Percentiles rank a stretch among this genome's conserved stretches.
Conservation (phyloP, 345 rosid species). For the Litchi chinensis region DNA sequence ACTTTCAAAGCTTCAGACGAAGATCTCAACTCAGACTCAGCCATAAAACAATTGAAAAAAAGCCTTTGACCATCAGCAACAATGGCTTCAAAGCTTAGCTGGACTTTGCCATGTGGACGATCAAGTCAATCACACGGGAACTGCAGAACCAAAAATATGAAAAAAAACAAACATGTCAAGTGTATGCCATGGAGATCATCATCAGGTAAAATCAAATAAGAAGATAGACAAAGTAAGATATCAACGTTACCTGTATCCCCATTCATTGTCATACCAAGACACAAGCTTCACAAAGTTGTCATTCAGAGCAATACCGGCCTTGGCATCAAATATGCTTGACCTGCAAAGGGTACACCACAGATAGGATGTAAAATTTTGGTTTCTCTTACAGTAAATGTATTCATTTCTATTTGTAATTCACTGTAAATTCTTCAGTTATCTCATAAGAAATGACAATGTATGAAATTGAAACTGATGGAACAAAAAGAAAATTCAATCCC, state of each 20-base stretch:
- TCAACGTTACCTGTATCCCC: constrained; percentile 78
- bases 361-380: not conserved
- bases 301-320: constrained; percentile 86
- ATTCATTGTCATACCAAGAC: constrained; percentile 90
- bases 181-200: not conserved
- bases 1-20: not conserved
- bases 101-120: constrained; percentile 60
- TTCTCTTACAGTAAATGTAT: too few species aligned
- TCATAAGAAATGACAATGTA: too few species aligned
- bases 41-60: not conserved
- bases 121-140: constrained; percentile 78
- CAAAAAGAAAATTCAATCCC: not conserved
- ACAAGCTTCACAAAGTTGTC: constrained; percentile 72
- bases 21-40: not conserved
- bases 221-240: too few species aligned
- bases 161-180: not conserved
- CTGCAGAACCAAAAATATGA: constrained; percentile 36
- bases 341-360: constrained; percentile 31
- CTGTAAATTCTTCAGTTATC: too few species aligned
- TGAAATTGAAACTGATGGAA: not conserved
- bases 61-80: constrained; percentile 11
- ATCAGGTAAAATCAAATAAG: not conserved
- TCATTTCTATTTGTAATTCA: not conserved
- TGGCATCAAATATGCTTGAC: constrained; percentile 95
- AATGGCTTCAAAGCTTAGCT: not conserved